A percentile compares a stretch with the other conserved stretches of the same genome.
These are phyloP conservation scores for Castanospermum australe DNA, from an alignment of 306 rosid species.

Conservation along the genomic window DNA sequence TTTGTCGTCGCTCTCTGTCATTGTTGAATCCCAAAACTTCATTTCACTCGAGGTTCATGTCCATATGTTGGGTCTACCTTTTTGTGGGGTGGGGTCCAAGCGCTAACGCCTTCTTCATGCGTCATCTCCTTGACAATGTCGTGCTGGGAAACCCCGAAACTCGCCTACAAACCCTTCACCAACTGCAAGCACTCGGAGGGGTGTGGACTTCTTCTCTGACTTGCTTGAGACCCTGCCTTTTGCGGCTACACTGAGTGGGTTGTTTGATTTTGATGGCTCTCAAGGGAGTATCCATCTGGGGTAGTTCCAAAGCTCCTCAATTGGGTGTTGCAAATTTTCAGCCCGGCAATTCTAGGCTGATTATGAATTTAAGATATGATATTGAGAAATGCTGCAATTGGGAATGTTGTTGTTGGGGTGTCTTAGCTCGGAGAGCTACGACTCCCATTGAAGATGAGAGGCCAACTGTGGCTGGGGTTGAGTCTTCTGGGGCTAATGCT, in stretches of 20 bases:
- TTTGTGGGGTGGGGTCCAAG: conserved; percentile 34
- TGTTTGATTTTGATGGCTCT: conserved; percentile 49
- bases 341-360: conserved; percentile 14
- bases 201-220: conserved; percentile 23
- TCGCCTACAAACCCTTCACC: conserved; percentile 44
- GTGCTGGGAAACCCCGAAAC: conserved; percentile 36
- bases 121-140: conserved; percentile 46
- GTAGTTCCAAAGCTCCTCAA: conserved; percentile 33
- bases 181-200: conserved; percentile 27
- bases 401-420: conserved; percentile 42
- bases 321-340: conserved; percentile 38
- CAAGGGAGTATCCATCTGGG: conserved; percentile 37
- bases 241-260: conserved; percentile 18
- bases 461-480: conserved; percentile 27
- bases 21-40: neutral
- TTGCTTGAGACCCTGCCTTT: conserved; percentile 7
- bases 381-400: conserved; percentile 35
- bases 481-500: conserved; percentile 29
- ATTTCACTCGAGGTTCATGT: neutral
- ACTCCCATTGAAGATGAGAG: conserved; percentile 59
- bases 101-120: conserved; percentile 32
- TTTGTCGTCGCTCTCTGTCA: neutral
- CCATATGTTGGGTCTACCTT: neutral
- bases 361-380: conserved; percentile 40
- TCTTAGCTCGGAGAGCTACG: conserved; percentile 41